Conservation (phyloP, 768 basidiomycete genomes). For the Cystobasidium tubakii region DNA sequence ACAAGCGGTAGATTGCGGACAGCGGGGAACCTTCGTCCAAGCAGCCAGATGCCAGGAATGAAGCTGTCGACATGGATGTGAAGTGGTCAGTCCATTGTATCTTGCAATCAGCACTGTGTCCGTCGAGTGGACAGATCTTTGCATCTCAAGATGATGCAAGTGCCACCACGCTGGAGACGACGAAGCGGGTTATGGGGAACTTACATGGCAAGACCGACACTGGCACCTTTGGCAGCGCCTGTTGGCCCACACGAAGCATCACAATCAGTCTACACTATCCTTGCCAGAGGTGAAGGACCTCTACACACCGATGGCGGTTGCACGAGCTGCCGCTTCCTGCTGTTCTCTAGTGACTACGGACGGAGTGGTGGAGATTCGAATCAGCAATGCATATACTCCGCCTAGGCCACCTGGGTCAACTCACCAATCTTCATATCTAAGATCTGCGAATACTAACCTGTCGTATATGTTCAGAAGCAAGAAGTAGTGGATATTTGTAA, state of each 20-base stretch:
- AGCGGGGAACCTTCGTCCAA: constrained; percentile 27
- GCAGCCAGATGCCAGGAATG: constrained; percentile 26
- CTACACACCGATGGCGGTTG: constrained; percentile 18
- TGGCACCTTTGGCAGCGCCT: constrained; percentile 33
- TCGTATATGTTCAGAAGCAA: no score
- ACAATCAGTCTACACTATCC: background rate
- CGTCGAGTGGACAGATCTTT: background rate
- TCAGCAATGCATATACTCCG: background rate
- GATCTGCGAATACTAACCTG: no score
- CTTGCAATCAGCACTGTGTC: background rate
- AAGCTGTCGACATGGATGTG: constrained; percentile 18
- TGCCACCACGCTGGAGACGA: background rate
- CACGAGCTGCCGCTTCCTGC: constrained; percentile 16
- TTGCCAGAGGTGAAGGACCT: background rate
- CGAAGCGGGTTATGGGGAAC: no score
- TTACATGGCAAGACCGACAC: constrained; percentile 23
- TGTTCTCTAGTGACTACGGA: constrained; percentile 19
- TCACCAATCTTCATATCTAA: constrained; percentile 26
- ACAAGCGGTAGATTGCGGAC: constrained; percentile 19
- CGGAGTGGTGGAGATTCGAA: background rate
- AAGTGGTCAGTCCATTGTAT: background rate
- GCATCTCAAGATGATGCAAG: background rate
- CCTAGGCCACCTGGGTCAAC: background rate
- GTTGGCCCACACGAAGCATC: background rate
- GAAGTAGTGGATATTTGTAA: no score